Evolutionary conservation across 2,329 filamentous ascomycete genomes (phyloP).

Genomic region (Exophiala sp.): DNA sequence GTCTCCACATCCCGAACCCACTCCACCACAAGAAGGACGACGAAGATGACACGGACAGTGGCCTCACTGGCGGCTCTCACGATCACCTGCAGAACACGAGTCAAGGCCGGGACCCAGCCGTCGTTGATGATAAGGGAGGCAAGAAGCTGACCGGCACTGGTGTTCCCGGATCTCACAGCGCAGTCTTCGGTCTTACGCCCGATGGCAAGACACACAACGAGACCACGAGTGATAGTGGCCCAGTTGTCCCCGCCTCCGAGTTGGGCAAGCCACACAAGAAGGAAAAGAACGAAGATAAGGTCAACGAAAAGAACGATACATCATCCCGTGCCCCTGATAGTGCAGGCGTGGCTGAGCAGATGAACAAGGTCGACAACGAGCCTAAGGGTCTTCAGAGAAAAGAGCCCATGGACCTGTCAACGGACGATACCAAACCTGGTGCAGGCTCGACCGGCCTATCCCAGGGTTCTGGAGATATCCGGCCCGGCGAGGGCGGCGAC

Average conservation of each 20-base stretch:
- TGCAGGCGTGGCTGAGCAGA: conserved; percentile 14
- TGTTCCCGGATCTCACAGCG: conserved; percentile 24
- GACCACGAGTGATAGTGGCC: conserved; percentile 1
- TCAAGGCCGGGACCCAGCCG: conserved; percentile 22
- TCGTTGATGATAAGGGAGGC: conserved; percentile 15
- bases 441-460: conserved; percentile 7
- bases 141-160: conserved; percentile 22
- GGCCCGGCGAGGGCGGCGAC: not conserved
- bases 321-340: conserved; percentile 2
- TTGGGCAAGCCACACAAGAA: not conserved
- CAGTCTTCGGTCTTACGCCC: conserved; percentile 27
- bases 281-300: not conserved
- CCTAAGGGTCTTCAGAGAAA: conserved; percentile 18
- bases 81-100: conserved; percentile 5
- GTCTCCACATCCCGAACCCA: conserved; percentile 1
- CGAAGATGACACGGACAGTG: conserved; percentile 1
- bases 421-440: conserved; percentile 6
- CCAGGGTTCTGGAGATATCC: conserved; percentile 4
- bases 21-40: conserved; percentile 1
- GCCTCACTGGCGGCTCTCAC: not conserved
- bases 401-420: conserved; percentile 7
- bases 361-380: conserved; percentile 8
- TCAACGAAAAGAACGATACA: not conserved
- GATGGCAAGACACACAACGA: conserved; percentile 15
- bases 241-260: conserved; percentile 5